phyloP scores from a whole-genome alignment of 805 yeast species.

The Metschnikowia aberdeeniae region DNA sequence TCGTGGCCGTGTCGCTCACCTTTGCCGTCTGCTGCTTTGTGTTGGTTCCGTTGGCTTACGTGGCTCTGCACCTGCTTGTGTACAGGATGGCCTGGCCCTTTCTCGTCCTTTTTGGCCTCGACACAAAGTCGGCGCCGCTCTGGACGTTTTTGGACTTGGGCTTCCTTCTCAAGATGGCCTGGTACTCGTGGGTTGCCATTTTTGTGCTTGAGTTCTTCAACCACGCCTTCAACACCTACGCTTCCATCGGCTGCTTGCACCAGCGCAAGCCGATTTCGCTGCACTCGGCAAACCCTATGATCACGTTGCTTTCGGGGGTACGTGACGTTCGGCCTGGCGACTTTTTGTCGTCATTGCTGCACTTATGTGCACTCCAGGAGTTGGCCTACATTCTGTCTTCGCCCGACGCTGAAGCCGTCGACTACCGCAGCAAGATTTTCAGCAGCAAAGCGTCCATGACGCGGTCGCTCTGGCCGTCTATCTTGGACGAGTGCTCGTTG shows the following conservation, averaged over 20 bases:
- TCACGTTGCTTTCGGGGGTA: conserved; percentile 61
- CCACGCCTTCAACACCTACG: conserved; percentile 57
- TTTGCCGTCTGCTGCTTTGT: conserved; percentile 27
- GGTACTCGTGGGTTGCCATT: conserved; percentile 29
- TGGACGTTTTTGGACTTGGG: conserved; percentile 26
- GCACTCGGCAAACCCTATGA: conserved; percentile 57
- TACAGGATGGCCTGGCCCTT: conserved; percentile 34
- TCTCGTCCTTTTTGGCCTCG: conserved; percentile 28
- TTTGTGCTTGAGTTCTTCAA: conserved; percentile 54
- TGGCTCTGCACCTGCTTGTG: conserved; percentile 37
- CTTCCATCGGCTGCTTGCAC: conserved; percentile 69
- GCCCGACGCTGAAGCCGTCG: conserved; percentile 29
- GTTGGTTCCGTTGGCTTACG: conserved; percentile 37
- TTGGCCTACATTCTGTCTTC: conserved; percentile 60
- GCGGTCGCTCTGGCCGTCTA: conserved; percentile 46
- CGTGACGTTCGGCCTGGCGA: conserved; percentile 41
- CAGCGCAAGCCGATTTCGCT: conserved; percentile 59
- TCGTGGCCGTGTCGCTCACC: conserved; percentile 37
- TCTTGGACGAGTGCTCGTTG: conserved; percentile 56
- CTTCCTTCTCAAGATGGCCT: conserved; percentile 13
- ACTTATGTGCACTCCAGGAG: conserved; percentile 72
- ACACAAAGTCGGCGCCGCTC: conserved; percentile 40
- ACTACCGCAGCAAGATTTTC: conserved; percentile 52
- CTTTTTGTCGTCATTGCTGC: conserved; percentile 23
- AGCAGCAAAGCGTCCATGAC: conserved; percentile 29